These are phyloP conservation scores for Podospora tetraspora DNA, from an alignment of 495 filamentous ascomycete species.

Conservation along the genomic window DNA sequence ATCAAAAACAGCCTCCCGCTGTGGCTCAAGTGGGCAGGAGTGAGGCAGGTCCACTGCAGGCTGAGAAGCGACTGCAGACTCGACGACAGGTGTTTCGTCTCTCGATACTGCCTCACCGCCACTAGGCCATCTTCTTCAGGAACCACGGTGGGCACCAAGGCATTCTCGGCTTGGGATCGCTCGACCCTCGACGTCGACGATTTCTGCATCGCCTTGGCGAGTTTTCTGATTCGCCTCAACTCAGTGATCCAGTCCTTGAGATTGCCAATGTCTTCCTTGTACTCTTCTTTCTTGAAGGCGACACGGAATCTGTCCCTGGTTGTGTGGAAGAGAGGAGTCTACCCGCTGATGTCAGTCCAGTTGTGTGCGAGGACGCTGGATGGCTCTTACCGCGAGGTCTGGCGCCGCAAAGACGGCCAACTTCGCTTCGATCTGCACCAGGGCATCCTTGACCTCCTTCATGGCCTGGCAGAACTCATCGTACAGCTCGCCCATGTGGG, in stretches of 20 bases:
- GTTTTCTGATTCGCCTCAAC: constrained; percentile 7
- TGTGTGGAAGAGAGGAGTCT: constrained; percentile 3
- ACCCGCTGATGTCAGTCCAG: background rate
- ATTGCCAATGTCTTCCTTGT: constrained; percentile 7
- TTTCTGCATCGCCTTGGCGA: constrained; percentile 4
- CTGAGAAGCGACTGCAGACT: background rate
- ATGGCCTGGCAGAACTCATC: constrained; percentile 1
- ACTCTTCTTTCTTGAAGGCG: constrained; percentile 7
- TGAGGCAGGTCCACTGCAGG: constrained; percentile 1
- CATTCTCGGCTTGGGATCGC: background rate
- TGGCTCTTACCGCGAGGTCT: constrained; percentile 1
- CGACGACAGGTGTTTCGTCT: background rate
- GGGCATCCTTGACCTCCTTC: constrained; percentile 2
- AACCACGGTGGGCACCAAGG: background rate
- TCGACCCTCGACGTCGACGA: constrained; percentile 2
- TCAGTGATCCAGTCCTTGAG: constrained; percentile 9
- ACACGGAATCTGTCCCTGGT: constrained; percentile 10
- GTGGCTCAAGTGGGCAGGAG: background rate
- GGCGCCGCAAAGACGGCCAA: constrained; percentile 7
- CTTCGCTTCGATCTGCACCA: constrained; percentile 8
- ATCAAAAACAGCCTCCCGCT: background rate
- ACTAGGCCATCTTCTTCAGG: background rate
- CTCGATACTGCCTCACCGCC: constrained; percentile 2
- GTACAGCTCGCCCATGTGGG: constrained; percentile 4
- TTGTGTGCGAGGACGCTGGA: background rate